These are phyloP conservation scores for Sporobolomyces roseus DNA, from an alignment of 768 basidiomycete genomes.

Conservation along the genomic window DNA sequence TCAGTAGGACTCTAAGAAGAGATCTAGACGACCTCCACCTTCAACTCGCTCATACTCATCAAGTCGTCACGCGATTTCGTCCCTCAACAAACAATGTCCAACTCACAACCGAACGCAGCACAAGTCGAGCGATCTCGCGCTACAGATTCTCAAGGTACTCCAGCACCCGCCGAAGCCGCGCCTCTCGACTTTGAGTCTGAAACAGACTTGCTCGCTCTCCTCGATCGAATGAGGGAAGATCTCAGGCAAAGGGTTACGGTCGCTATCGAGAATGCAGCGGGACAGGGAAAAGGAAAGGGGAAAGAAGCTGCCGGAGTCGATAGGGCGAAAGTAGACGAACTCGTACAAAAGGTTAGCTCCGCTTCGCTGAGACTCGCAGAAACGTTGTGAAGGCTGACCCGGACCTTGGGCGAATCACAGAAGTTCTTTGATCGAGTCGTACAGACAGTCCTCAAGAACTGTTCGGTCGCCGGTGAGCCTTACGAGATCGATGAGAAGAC, in stretches of 20 bases:
- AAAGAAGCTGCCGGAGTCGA: not conserved
- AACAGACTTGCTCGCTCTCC: constrained; percentile 6
- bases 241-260: not conserved
- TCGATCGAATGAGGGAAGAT: constrained; percentile 2
- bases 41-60: too few relatives aligned
- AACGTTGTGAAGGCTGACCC: too few relatives aligned
- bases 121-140: not conserved
- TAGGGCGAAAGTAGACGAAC: not conserved
- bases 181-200: constrained; percentile 13
- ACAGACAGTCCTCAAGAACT: constrained; percentile 11
- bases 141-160: not conserved
- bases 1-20: too few relatives aligned
- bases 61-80: too few relatives aligned
- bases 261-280: not conserved
- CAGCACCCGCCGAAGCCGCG: not conserved
- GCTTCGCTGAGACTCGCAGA: not conserved
- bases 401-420: too few relatives aligned
- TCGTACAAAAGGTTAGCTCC: not conserved
- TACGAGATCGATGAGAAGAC: not conserved
- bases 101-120: not conserved
- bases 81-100: not conserved
- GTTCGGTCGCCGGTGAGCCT: constrained; percentile 1
- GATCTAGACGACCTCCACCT: too few relatives aligned
- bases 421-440: constrained; percentile 9
- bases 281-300: not conserved